Evolutionary conservation across 495 filamentous ascomycete species (phyloP), one percentile per base, ranked within the genome.

Genomic region (Aspergillus haitiensis): DNA sequence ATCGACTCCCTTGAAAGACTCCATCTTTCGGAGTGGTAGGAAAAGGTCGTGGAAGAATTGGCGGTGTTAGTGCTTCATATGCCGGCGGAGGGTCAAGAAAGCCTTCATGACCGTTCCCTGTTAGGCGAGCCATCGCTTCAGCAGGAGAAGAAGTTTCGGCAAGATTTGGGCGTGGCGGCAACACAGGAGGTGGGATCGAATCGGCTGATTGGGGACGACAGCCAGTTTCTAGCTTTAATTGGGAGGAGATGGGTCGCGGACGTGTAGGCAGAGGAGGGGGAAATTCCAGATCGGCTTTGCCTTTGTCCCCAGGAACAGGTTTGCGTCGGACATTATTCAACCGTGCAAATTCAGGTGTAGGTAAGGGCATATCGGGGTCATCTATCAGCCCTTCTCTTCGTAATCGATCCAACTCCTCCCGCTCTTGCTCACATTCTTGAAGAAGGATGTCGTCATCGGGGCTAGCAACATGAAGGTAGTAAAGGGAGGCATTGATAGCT

Each of bases 401-500:
- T 57, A 80, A 72, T 59, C 77, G 76, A 57, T 81, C 74, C 57
- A 79, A 76, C 47, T 77, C 63, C 59, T 70, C 67, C 35, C 72
- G 69, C 40, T 77, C 72, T 31, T 68, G 73, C 52, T 76, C 75
- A 48, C 78, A 72, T 58, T 79, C 71, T 34, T 78, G 69, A 4
- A 87, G 75, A 9, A 82, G 66, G 49, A 73, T 70, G 31, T 84
- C 81, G 59, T 87, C 82, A 9, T 87, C 80, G 13, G 82, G 81
- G 0, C 81, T 78, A 55, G 93, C 81, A 37, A 95, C 78, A 70
- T 98, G 94, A 37, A 97, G 72, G 67, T 93, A 97, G 73, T 97
- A 98, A 3, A 98, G 80, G 10, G 88, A 94, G 62, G 86, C 90
- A 49, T 88, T 84, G 36, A 98, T 88, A 70, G 97, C 93, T 67